A percentile compares a stretch with the other conserved stretches of the same genome.
phyloP scores from a whole-genome alignment of 192 early-diverging fungal genomes.

The Coemansia sp. region DNA sequence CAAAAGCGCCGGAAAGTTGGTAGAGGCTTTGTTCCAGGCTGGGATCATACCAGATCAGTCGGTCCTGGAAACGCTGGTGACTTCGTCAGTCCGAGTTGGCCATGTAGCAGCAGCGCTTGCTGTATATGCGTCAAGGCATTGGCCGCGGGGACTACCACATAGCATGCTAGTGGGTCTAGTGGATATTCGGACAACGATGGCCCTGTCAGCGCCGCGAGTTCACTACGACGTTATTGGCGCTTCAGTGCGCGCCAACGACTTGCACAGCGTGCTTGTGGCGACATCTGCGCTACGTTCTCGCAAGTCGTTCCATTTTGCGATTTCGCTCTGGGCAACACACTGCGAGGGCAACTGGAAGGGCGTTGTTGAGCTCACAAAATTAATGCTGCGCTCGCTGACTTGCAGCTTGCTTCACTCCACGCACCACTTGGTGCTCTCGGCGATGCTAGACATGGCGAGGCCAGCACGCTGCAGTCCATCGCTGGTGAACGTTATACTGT shows the following conservation, averaged over 20 bases:
- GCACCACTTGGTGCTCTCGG: slow-evolving; percentile 16
- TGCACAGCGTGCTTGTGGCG: not conserved
- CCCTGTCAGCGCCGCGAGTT: slow-evolving; percentile 6
- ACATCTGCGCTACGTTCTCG: slow-evolving; percentile 4
- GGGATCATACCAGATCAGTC: slow-evolving; percentile 8
- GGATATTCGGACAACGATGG: not conserved
- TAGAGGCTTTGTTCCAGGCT: not conserved
- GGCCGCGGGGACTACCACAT: not conserved
- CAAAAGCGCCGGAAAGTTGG: not conserved
- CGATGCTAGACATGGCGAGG: not conserved
- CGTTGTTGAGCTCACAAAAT: not conserved
- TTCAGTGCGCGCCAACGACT: slow-evolving; percentile 10
- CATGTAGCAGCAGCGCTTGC: not conserved
- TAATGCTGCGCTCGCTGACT: not conserved
- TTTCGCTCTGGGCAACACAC: slow-evolving; percentile 13
- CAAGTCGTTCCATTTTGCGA: slow-evolving; percentile 9
- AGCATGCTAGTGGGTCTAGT: not conserved
- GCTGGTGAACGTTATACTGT: not conserved
- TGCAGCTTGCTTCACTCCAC: slow-evolving; percentile 22
- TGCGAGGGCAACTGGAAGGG: slow-evolving; percentile 10
- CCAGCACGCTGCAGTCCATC: not conserved
- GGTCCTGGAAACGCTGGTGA: slow-evolving; percentile 10
- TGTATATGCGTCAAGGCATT: slow-evolving; percentile 12
- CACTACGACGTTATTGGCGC: slow-evolving; percentile 24
- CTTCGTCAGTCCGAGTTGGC: slow-evolving; percentile 10